Evolutionary conservation across 192 early-diverging fungal genomes (phyloP), one percentile per base, ranked within the genome.

Genomic region (Linnemannia hyalina): DNA sequence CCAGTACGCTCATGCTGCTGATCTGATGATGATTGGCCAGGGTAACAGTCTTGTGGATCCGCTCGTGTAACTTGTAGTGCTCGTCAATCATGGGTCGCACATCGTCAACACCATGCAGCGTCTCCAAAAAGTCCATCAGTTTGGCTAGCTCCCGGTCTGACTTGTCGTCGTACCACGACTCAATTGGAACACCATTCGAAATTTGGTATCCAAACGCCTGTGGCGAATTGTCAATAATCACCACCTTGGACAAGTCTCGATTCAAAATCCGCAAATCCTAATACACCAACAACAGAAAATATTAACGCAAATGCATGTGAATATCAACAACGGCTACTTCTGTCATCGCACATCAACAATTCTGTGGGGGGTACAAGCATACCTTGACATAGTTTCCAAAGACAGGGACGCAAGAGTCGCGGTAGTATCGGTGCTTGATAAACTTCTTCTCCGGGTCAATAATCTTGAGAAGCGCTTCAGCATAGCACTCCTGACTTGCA

Each of bases 201-300:
- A 93, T 91, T 63, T 95, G 95, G 83, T 94, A 95, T 11, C 91
- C 93, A 89, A 94, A 95, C 3, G 94, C 94, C 73, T 95, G 94
- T 11, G 94, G 93, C 6, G 93, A 93, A 70, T 95, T 95, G 77
- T 95, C 95, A 2, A 95, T 92, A 70, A 95, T 89, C 4, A 95
- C 72, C 36, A 93, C 90, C 77, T 93, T 91, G 23, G 90, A 71
- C 73, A 94, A 74, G 76, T 95, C 94, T 23, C 95, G 88, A 18
- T 94, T 94, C n/a, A 95, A 87, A 35, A 93, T 91, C 9, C 89
- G 80, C 82, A 95, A 76, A 82, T 95, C 95, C 91, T 81, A 75
- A 20, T 42, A 38, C 18, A 23, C 23, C 7, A 16, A 20, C 13
- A 52, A 29, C 13, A 29, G 20, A 44, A 15, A 68, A 35, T 23